Evolutionary conservation across 805 yeast genomes (phyloP).

Genomic region (Lachancea mirantina): DNA sequence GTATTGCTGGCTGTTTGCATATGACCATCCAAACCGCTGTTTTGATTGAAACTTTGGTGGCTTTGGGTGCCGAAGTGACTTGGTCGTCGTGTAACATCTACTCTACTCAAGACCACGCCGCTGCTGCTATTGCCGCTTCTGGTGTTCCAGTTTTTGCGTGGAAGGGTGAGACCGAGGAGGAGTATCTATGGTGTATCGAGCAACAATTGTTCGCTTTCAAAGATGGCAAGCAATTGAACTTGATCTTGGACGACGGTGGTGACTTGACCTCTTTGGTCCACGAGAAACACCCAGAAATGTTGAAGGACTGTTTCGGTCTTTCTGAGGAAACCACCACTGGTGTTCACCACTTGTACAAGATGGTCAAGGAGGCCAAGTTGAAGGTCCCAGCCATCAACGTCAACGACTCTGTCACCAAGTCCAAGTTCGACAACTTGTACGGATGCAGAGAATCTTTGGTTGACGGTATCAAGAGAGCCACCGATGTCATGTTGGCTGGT

Average conservation of each 20-base stretch:
- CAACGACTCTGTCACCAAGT: constrained; percentile 97
- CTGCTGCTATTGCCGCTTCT: constrained; percentile 98
- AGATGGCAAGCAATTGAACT: constrained; percentile 89
- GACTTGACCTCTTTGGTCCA: constrained; percentile 95
- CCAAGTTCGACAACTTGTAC: constrained; percentile 98
- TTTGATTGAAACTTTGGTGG: constrained; percentile 92
- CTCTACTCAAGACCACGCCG: constrained; percentile 99
- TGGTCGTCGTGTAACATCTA: constrained; percentile 99
- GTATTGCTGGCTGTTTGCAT: constrained; percentile 98
- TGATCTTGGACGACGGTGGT: constrained; percentile 99
- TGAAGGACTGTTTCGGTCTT: constrained; percentile 88
- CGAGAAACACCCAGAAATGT: constrained; percentile 96
- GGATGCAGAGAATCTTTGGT: constrained; percentile 98
- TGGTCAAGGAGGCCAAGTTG: constrained; percentile 78
- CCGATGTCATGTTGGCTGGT: constrained; percentile 99
- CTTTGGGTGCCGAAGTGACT: constrained; percentile 98
- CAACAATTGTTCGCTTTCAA: constrained; percentile 98
- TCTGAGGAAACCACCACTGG: constrained; percentile 99
- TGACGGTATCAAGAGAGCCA: constrained; percentile 99
- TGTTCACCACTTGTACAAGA: constrained; percentile 97
- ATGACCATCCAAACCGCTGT: constrained; percentile 99
- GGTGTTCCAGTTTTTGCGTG: constrained; percentile 99
- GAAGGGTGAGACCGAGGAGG: constrained; percentile 99
- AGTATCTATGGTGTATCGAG: constrained; percentile 98
- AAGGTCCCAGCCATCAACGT: constrained; percentile 99